These are phyloP conservation scores for Trichosporon sp. DNA, from an alignment of 1,284 basidiomycete species.

Conservation along the genomic window DNA sequence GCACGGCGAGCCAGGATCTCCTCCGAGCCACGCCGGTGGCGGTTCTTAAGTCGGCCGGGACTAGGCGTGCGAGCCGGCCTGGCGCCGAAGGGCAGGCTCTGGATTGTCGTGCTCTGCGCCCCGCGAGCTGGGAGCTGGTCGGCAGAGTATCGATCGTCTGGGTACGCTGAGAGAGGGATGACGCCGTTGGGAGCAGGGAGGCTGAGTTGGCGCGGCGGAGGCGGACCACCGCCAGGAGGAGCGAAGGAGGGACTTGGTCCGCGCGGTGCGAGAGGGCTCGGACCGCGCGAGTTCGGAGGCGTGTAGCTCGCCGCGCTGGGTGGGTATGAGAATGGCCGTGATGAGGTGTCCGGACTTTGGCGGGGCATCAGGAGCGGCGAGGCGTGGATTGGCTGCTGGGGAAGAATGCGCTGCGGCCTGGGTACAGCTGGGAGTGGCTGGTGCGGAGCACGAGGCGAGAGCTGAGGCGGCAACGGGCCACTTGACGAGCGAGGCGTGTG, in stretches of 20 bases:
- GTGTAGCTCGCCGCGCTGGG: neutral
- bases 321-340: neutral
- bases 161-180: neutral
- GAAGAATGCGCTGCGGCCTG: neutral
- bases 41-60: neutral
- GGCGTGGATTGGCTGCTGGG: neutral
- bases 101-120: neutral
- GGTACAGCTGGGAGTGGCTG: neutral
- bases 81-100: neutral
- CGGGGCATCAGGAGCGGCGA: neutral
- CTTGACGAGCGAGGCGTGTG: neutral
- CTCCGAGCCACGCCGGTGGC: neutral
- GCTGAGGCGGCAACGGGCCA: neutral
- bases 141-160: neutral
- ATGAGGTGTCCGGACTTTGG: neutral
- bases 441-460: neutral
- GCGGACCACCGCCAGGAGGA: neutral
- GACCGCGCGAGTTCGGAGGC: neutral
- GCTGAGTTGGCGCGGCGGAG: neutral
- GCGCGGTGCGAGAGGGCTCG: neutral
- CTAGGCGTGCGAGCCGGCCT: neutral
- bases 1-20: neutral
- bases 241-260: neutral
- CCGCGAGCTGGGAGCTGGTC: neutral
- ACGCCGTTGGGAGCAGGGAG: neutral